phyloP scores from a whole-genome alignment of 768 basidiomycete species.

The Coprinopsis strossmayeri region DNA sequence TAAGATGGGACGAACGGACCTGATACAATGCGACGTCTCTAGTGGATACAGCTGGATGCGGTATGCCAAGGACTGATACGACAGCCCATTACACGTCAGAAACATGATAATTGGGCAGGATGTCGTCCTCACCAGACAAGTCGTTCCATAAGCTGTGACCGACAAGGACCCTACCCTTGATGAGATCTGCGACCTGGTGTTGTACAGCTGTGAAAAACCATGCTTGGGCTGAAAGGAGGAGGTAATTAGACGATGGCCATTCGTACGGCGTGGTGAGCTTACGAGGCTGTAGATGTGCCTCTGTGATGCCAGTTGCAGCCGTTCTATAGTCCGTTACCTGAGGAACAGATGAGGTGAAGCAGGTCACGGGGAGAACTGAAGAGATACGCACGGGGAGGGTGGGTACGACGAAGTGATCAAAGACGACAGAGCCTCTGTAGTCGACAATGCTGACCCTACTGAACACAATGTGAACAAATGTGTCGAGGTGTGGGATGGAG shows the following conservation, averaged over 20 bases:
- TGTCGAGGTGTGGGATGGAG: background rate
- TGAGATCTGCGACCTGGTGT: slow-evolving; percentile 52
- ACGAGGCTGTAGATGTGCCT: slow-evolving; percentile 34
- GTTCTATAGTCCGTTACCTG: slow-evolving; percentile 72
- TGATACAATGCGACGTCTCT: slow-evolving; percentile 77
- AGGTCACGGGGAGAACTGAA: background rate
- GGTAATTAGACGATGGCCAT: no score
- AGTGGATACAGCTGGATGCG: slow-evolving; percentile 71
- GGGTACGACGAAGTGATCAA: slow-evolving; percentile 63
- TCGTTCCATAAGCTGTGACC: slow-evolving; percentile 81
- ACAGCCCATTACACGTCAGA: slow-evolving; percentile 6
- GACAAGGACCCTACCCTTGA: slow-evolving; percentile 66
- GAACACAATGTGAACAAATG: slow-evolving; percentile 1
- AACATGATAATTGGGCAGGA: slow-evolving; percentile 6
- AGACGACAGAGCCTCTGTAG: slow-evolving; percentile 48
- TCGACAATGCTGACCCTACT: slow-evolving; percentile 48
- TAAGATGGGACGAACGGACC: slow-evolving; percentile 20
- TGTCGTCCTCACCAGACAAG: slow-evolving; percentile 52
- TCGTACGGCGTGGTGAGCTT: no score
- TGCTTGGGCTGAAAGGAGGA: slow-evolving; percentile 35
- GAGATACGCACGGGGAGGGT: slow-evolving; percentile 36
- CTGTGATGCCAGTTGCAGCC: slow-evolving; percentile 48
- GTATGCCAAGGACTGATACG: slow-evolving; percentile 64
- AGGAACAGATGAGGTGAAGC: slow-evolving; percentile 2
- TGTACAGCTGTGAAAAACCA: slow-evolving; percentile 59